These are phyloP conservation scores for Fallopia convolvulus DNA, from an alignment of 148 eudicot species.

Conservation along the genomic window DNA sequence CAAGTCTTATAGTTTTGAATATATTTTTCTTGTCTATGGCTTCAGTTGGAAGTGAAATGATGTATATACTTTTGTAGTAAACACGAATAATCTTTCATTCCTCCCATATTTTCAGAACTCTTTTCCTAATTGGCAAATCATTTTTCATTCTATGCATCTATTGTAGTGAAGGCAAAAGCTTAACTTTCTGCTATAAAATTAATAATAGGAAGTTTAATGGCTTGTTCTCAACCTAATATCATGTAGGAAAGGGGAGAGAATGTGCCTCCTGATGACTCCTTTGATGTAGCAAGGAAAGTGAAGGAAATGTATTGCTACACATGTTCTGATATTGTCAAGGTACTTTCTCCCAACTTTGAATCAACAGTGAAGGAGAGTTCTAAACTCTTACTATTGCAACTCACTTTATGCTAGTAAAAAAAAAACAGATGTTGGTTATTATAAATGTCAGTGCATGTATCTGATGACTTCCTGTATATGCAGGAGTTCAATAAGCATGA, in stretches of 20 bases:
- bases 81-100: background rate
- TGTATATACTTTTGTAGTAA: background rate
- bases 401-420: background rate
- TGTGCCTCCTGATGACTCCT: constrained; percentile 89
- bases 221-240: constrained; percentile 9
- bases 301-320: constrained; percentile 97
- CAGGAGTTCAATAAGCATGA: constrained; percentile 99
- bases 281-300: constrained; percentile 94
- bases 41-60: background rate
- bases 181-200: background rate
- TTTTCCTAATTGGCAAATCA: background rate
- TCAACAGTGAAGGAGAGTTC: background rate
- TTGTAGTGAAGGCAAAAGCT: background rate
- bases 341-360: constrained; percentile 12
- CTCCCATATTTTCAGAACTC: background rate
- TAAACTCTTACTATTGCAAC: background rate
- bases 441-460: background rate
- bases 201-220: background rate
- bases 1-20: background rate
- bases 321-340: constrained; percentile 95
- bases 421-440: background rate
- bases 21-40: background rate
- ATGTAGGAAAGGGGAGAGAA: constrained; percentile 98
- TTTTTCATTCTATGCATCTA: background rate
- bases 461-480: constrained; percentile 9